These are phyloP conservation scores for Fraxinus platypoda DNA, from an alignment of 305 asterid species.

Conservation along the genomic window DNA sequence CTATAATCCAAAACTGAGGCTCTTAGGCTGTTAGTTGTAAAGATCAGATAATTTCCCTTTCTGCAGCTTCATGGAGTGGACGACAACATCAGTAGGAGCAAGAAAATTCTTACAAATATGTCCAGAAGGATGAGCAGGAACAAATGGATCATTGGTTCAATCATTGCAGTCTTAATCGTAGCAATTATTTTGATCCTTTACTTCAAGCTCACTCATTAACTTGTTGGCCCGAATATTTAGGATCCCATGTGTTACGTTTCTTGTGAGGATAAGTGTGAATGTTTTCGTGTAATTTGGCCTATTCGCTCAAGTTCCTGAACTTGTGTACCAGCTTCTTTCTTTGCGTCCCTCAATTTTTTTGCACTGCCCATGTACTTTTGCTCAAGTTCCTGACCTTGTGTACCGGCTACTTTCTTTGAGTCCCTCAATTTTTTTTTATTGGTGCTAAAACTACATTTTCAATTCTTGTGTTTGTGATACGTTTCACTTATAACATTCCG, in stretches of 20 bases:
- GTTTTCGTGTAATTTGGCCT: neutral
- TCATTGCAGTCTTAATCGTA: slow-evolving; percentile 46
- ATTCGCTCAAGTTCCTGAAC: neutral
- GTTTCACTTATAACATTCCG: neutral
- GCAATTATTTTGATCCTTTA: slow-evolving; percentile 62
- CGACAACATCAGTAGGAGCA: slow-evolving; percentile 65
- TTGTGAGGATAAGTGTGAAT: neutral
- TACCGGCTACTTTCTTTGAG: neutral
- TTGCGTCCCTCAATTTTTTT: neutral
- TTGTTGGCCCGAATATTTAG: neutral
- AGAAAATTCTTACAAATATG: slow-evolving; percentile 59
- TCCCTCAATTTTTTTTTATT: neutral
- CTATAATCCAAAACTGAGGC: neutral
- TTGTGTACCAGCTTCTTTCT: neutral
- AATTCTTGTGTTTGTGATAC: neutral
- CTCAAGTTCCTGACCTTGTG: too few relatives aligned
- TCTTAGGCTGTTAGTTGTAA: neutral
- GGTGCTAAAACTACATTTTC: neutral
- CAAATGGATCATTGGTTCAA: slow-evolving; percentile 62
- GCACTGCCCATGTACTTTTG: neutral
- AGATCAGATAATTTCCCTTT: neutral
- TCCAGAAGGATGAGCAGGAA: slow-evolving; percentile 77
- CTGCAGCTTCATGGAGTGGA: slow-evolving; percentile 78
- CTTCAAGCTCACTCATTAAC: slow-evolving; percentile 55
- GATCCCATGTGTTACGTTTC: neutral